phyloP scores from a whole-genome alignment of 192 early-diverging fungal genomes.

The Mycoemilia scoparia region DNA sequence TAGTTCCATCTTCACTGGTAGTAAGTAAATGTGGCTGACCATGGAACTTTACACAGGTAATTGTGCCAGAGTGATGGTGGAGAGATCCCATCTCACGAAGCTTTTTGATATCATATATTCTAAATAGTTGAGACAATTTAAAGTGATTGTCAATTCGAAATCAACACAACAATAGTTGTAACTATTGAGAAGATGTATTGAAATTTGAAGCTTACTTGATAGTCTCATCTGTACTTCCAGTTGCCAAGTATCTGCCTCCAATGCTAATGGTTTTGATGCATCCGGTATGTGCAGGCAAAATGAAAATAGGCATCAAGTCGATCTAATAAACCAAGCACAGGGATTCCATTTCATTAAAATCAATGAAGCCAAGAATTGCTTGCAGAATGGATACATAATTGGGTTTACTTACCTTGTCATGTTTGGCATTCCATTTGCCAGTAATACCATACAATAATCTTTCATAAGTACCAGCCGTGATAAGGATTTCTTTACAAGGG shows the following conservation, averaged over 20 bases:
- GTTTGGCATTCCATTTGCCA: conserved; percentile 29
- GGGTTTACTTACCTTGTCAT: conserved; percentile 3
- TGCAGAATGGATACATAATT: no score
- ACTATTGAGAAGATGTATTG: not conserved
- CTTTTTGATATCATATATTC: conserved; percentile 68
- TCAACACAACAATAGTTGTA: no score
- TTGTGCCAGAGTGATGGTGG: conserved; percentile 80
- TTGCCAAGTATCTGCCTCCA: conserved; percentile 67
- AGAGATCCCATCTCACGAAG: conserved; percentile 82
- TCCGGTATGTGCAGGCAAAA: conserved; percentile 86
- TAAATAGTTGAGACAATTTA: conserved; percentile 8
- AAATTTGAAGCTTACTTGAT: no score
- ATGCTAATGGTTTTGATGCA: conserved; percentile 76
- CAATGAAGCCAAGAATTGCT: no score
- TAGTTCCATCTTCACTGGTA: conserved; percentile 71
- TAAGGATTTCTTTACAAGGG: no score
- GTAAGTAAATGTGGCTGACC: conserved; percentile 70
- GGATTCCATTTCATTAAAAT: no score
- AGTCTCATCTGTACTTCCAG: conserved; percentile 90
- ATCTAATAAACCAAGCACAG: no score
- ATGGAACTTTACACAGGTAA: conserved; percentile 72
- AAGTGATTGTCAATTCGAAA: not conserved
- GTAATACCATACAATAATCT: conserved; percentile 89
- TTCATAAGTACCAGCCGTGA: conserved; percentile 78
- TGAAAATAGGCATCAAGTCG: conserved; percentile 88